Evolutionary conservation across 2,329 filamentous ascomycete genomes (phyloP).

Genomic region (Epicoccum nigrum): DNA sequence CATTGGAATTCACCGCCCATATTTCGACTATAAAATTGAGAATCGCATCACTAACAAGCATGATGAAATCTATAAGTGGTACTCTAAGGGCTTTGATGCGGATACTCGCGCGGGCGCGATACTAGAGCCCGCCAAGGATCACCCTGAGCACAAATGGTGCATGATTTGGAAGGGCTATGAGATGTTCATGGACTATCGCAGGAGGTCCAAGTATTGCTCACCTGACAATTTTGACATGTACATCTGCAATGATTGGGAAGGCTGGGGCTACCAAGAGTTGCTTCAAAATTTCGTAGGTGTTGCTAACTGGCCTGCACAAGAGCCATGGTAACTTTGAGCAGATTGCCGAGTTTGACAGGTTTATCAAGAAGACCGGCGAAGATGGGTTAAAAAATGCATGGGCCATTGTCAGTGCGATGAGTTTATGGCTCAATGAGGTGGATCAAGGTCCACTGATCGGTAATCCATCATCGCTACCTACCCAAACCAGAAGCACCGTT

Average conservation of each 20-base stretch:
- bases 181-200: slow-evolving; percentile 9
- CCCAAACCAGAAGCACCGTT: background rate
- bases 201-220: slow-evolving; percentile 17
- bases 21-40: slow-evolving; percentile 12
- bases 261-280: slow-evolving; percentile 23
- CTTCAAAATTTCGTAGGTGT: slow-evolving; percentile 20
- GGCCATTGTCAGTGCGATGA: slow-evolving; percentile 19
- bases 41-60: slow-evolving; percentile 11
- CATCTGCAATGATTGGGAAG: slow-evolving; percentile 24
- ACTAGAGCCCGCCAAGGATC: slow-evolving; percentile 12
- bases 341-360: slow-evolving; percentile 19
- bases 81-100: slow-evolving; percentile 8
- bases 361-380: slow-evolving; percentile 16
- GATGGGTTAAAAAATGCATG: slow-evolving; percentile 14
- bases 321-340: background rate
- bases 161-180: slow-evolving; percentile 21
- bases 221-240: slow-evolving; percentile 27
- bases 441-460: slow-evolving; percentile 12
- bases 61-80: slow-evolving; percentile 3
- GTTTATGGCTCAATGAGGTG: slow-evolving; percentile 19
- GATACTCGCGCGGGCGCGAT: slow-evolving; percentile 6
- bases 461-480: background rate
- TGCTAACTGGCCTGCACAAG: background rate
- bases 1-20: slow-evolving; percentile 11
- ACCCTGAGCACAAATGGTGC: slow-evolving; percentile 19